Evolutionary conservation across 176 grass and related monocot species (phyloP).

Genomic region (Carex cristatella): DNA sequence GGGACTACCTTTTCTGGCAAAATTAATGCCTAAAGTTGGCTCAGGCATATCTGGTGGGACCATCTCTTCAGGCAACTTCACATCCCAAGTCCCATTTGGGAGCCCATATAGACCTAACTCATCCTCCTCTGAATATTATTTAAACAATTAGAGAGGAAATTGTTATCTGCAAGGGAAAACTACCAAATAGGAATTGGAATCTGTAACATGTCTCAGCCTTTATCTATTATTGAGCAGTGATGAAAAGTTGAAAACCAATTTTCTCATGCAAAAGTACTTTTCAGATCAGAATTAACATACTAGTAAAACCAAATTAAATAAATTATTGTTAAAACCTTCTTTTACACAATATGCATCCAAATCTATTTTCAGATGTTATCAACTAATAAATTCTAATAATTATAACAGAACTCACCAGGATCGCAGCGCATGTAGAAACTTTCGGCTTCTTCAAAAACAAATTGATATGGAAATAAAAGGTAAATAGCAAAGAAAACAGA

Average conservation of each 20-base stretch:
- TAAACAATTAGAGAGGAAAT: not conserved
- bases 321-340: not conserved
- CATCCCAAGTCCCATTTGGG: slow-evolving; percentile 36
- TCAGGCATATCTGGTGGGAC: slow-evolving; percentile 36
- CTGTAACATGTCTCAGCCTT: not conserved
- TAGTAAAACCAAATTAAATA: not conserved
- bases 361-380: not conserved
- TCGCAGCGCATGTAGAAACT: slow-evolving; percentile 26
- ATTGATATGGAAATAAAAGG: not conserved
- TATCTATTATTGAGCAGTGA: not conserved
- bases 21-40: slow-evolving; percentile 33
- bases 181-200: not conserved
- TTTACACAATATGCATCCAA: not conserved
- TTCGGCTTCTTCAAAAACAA: slow-evolving; percentile 27
- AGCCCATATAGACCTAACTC: slow-evolving; percentile 38
- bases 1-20: slow-evolving; percentile 12
- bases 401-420: slow-evolving; percentile 12
- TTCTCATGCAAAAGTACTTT: not conserved
- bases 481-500: not conserved
- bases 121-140: slow-evolving; percentile 18
- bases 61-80: slow-evolving; percentile 14
- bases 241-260: not conserved
- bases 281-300: not conserved
- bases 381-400: not conserved
- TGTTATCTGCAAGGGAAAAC: not conserved